phyloP scores from a whole-genome alignment of 768 basidiomycete species.

The Asterophora parasitica region DNA sequence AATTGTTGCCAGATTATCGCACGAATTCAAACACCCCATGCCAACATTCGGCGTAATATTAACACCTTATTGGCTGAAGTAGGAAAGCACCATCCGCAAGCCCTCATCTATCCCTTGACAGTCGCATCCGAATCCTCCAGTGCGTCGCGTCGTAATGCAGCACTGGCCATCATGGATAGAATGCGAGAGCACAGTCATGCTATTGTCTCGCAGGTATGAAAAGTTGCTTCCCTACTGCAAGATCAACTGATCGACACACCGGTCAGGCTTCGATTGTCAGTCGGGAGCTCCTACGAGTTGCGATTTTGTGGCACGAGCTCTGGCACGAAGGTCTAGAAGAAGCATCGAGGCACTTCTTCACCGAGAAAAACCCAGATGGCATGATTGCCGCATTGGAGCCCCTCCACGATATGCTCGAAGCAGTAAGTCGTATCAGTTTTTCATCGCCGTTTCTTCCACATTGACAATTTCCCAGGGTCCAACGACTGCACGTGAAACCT shows the following conservation, averaged over 20 bases:
- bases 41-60: slow-evolving; percentile 84
- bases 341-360: slow-evolving; percentile 93
- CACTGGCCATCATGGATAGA: slow-evolving; percentile 80
- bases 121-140: slow-evolving; percentile 97
- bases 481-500: slow-evolving; percentile 89
- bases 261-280: slow-evolving; percentile 81
- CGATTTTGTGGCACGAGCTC: slow-evolving; percentile 97
- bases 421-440: slow-evolving; percentile 40
- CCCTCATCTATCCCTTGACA: slow-evolving; percentile 90
- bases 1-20: slow-evolving; percentile 76
- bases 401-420: slow-evolving; percentile 87
- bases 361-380: slow-evolving; percentile 92
- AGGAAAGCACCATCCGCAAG: slow-evolving; percentile 96
- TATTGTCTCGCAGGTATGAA: slow-evolving; percentile 78
- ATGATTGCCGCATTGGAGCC: slow-evolving; percentile 95
- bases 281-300: slow-evolving; percentile 92
- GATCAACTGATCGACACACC: slow-evolving; percentile 2
- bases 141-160: slow-evolving; percentile 72
- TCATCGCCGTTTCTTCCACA: not conserved
- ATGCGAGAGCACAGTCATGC: slow-evolving; percentile 88
- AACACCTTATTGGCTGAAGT: slow-evolving; percentile 85
- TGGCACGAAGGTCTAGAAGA: slow-evolving; percentile 99
- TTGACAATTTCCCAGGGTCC: slow-evolving; percentile 68
- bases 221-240: not conserved
- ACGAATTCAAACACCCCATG: slow-evolving; percentile 91